Conservation (phyloP, 768 basidiomycete genomes). For the Exidia glandulosa region DNA sequence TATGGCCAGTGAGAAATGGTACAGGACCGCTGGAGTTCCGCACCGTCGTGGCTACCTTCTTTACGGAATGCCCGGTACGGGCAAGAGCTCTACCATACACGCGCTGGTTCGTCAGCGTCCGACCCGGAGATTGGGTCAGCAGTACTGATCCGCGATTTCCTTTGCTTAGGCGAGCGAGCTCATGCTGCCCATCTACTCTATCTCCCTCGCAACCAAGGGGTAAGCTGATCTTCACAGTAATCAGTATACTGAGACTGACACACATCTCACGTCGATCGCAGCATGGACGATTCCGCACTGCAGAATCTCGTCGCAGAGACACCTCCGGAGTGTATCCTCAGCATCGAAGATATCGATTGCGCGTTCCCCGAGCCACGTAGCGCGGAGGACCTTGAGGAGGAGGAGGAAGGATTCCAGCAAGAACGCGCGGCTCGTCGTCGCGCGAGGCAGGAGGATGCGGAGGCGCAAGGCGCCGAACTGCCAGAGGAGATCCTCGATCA, state of each 20-base stretch:
- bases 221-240: constrained; percentile 16
- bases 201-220: constrained; percentile 40
- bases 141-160: too few relatives aligned
- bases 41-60: constrained; percentile 47
- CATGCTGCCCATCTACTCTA: constrained; percentile 21
- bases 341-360: constrained; percentile 54
- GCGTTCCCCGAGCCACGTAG: constrained; percentile 31
- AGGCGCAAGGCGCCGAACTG: constrained; percentile 3
- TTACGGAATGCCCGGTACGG: constrained; percentile 50
- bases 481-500: constrained; percentile 7
- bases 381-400: constrained; percentile 28
- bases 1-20: constrained; percentile 45
- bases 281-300: constrained; percentile 40
- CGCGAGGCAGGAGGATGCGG: background rate
- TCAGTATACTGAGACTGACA: background rate
- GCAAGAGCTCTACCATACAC: constrained; percentile 46
- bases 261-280: constrained; percentile 15
- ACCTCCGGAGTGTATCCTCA: constrained; percentile 41
- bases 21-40: constrained; percentile 43
- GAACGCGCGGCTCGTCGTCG: constrained; percentile 7
- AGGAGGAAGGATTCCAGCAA: background rate
- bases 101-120: constrained; percentile 31
- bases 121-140: too few relatives aligned
- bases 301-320: constrained; percentile 34
- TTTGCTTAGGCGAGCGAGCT: constrained; percentile 11